phyloP scores from a whole-genome alignment of 225 moss, liverwort and hornwort species.

The Physcomitrellopsis africana region DNA sequence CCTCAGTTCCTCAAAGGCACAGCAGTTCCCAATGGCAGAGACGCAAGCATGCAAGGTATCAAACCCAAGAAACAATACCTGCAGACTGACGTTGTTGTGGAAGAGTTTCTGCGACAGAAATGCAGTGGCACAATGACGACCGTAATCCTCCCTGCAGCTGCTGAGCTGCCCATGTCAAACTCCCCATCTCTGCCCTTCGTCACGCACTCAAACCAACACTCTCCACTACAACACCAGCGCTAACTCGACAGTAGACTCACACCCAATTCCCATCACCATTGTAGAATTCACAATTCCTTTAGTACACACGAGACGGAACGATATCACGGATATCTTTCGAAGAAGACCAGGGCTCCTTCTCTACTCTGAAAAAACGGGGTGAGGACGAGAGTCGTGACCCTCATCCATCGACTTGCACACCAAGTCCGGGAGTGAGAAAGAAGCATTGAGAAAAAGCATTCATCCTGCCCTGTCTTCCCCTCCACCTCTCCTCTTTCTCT shows the following conservation, averaged over 20 bases:
- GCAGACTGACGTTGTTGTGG: slow-evolving; percentile 24
- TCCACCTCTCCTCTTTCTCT: background rate
- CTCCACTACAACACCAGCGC: background rate
- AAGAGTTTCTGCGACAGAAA: slow-evolving; percentile 13
- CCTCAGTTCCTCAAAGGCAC: background rate
- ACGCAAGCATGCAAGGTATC: background rate
- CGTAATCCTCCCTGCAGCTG: slow-evolving; percentile 33
- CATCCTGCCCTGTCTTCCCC: background rate
- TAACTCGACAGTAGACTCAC: background rate
- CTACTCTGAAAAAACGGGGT: background rate
- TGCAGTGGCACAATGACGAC: slow-evolving; percentile 15
- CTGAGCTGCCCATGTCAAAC: slow-evolving; percentile 44
- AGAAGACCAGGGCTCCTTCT: background rate
- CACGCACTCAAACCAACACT: background rate
- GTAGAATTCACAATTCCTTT: background rate
- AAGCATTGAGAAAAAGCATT: background rate
- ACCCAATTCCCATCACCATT: background rate
- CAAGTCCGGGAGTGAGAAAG: background rate
- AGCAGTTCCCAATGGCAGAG: background rate
- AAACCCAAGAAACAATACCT: slow-evolving; percentile 20
- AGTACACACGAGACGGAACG: background rate
- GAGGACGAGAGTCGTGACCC: slow-evolving; percentile 28
- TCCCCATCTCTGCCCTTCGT: slow-evolving; percentile 16
- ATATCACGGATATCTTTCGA: background rate
- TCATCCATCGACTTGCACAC: background rate